Percentiles rank a stretch among this genome's conserved stretches.
phyloP scores from a whole-genome alignment of 2,329 filamentous ascomycete species.

The Arthrobotrys musiformis region DNA sequence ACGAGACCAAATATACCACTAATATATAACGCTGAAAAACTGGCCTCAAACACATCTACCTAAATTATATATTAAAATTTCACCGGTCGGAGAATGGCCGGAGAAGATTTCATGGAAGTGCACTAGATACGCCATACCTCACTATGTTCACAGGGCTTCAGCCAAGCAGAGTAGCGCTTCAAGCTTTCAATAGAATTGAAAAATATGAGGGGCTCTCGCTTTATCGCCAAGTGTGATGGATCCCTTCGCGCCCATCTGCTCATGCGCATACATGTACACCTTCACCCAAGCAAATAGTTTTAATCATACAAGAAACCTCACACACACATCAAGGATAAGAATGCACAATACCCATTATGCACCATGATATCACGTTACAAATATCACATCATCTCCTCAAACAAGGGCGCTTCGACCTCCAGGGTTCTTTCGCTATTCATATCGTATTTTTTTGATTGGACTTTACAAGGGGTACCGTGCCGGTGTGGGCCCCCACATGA shows the following conservation, averaged over 20 bases:
- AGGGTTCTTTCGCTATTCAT: not conserved
- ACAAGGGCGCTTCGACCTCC: not conserved
- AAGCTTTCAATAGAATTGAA: too few relatives aligned
- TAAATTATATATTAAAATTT: too few relatives aligned
- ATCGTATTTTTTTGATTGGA: constrained; percentile 1
- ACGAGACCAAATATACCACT: too few relatives aligned
- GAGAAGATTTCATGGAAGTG: too few relatives aligned
- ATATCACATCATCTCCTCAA: not conserved
- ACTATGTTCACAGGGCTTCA: too few relatives aligned
- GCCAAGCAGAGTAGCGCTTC: too few relatives aligned
- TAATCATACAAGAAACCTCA: not conserved
- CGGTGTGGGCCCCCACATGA: not conserved
- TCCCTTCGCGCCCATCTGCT: too few relatives aligned
- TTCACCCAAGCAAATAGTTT: not conserved
- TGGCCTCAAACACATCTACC: too few relatives aligned
- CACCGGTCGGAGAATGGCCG: too few relatives aligned
- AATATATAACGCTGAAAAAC: too few relatives aligned
- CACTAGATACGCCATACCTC: too few relatives aligned
- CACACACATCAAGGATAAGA: not conserved
- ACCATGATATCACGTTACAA: not conserved
- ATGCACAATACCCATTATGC: not conserved
- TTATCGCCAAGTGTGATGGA: constrained; percentile 15
- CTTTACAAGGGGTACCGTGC: not conserved
- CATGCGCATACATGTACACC: not conserved
- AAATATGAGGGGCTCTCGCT: too few relatives aligned